Evolutionary conservation across 352 stramenopile species (phyloP).

Genomic region (Globisporangium nodosum): DNA sequence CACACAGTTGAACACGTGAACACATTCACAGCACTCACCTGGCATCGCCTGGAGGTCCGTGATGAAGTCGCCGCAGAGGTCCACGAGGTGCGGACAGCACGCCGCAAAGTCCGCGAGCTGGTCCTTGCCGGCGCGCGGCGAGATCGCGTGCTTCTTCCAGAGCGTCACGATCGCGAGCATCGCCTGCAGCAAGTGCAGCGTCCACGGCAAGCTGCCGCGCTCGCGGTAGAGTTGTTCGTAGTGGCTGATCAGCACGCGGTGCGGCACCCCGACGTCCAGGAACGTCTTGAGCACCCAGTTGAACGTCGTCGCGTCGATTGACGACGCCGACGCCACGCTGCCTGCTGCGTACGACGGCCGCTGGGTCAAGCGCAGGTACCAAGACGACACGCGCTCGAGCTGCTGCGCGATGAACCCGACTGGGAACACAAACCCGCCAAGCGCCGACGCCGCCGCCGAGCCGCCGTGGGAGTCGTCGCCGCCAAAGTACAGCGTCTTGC

Average conservation of each 20-base stretch:
- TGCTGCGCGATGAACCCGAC: constrained; percentile 69
- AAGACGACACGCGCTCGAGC: constrained; percentile 71
- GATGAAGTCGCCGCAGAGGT: constrained; percentile 74
- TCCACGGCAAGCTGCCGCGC: constrained; percentile 52
- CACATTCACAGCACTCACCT: constrained; percentile 30
- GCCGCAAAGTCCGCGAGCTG: constrained; percentile 66
- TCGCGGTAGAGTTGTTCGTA: constrained; percentile 81
- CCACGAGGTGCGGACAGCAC: constrained; percentile 71
- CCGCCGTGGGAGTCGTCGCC: constrained; percentile 41
- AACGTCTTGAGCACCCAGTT: constrained; percentile 84
- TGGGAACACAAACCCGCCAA: constrained; percentile 64
- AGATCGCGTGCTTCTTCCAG: constrained; percentile 83
- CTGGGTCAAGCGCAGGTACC: constrained; percentile 66
- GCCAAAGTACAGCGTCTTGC: constrained; percentile 68
- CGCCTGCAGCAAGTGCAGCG: constrained; percentile 68
- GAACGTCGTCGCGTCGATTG: constrained; percentile 60
- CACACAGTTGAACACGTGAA: background rate
- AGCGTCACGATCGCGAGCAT: constrained; percentile 68
- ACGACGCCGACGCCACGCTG: constrained; percentile 34
- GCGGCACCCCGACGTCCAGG: constrained; percentile 71
- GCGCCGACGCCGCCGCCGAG: constrained; percentile 19
- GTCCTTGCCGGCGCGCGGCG: constrained; percentile 59
- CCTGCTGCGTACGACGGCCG: constrained; percentile 29
- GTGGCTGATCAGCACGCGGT: constrained; percentile 64
- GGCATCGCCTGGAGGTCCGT: constrained; percentile 76